phyloP scores from a whole-genome alignment of 306 rosid species.

The Macrotyloma uniflorum region DNA sequence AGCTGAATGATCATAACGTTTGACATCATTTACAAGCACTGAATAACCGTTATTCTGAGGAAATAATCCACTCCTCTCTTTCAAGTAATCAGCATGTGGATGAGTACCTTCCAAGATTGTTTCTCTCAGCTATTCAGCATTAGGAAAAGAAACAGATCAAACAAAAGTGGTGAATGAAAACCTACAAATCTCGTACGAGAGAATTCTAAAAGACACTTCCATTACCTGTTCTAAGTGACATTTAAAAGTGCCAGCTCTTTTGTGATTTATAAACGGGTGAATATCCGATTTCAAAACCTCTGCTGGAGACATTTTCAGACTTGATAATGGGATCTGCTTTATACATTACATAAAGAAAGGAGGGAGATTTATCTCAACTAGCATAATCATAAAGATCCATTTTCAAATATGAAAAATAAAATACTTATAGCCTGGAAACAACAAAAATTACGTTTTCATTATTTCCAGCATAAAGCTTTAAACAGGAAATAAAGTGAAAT shows the following conservation, averaged over 20 bases:
- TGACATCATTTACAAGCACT: constrained; percentile 29
- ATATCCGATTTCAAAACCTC: constrained; percentile 56
- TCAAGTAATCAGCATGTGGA: constrained; percentile 58
- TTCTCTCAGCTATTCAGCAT: neutral
- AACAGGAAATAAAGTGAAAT: neutral
- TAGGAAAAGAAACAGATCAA: neutral
- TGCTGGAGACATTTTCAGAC: constrained; percentile 41
- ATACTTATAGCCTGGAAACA: neutral
- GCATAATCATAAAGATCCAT: constrained; percentile 18
- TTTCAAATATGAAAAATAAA: constrained; percentile 9
- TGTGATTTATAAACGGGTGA: constrained; percentile 51
- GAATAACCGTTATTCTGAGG: constrained; percentile 27
- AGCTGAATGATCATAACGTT: constrained; percentile 23
- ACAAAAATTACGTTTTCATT: neutral
- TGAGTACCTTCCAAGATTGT: constrained; percentile 52
- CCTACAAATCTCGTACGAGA: neutral
- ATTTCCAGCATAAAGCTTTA: neutral
- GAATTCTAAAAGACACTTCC: constrained; percentile 13
- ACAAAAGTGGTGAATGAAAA: constrained; percentile 29
- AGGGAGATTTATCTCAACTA: neutral
- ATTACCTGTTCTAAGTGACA: constrained; percentile 67
- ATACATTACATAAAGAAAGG: neutral
- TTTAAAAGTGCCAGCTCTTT: constrained; percentile 55
- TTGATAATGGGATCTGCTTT: constrained; percentile 52
- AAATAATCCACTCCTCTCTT: constrained; percentile 56